Evolutionary conservation across 2,329 filamentous ascomycete species (phyloP), one percentile per base, ranked within the genome.

Genomic region (Cadophora gregata): DNA sequence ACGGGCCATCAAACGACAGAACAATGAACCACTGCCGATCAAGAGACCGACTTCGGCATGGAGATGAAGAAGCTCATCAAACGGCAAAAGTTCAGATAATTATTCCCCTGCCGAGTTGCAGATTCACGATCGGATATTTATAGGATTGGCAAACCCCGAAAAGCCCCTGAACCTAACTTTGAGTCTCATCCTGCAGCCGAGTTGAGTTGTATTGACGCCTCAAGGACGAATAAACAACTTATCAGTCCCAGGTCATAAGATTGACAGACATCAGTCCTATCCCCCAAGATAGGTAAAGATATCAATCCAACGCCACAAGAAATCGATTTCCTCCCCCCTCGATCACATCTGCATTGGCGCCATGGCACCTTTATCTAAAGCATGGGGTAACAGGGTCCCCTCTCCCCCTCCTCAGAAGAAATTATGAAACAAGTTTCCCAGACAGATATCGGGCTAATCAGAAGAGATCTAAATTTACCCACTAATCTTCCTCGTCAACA

Each of bases 381-480:
- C 68, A 65, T 70, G 68, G 66, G 64, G 66, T 68, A 70, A 65
- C 68, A 65, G 59, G 50, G 50, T 53, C 7, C 50, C 25, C 12
- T 31, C 42, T 10, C 42, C 21, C 42, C 42, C 19, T 4, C 5
- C 42, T 38, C 19, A 47, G 21, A 47, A 47, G 42, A 21, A 47
- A 47, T 59, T 21, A 48, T 60, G 67, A 69, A 69, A 69, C 67
- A 65, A 65, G 64, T 67, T 69, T 69, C 64, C 59, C 51, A 59
- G 31, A 62, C 59, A 58, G 27, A 53, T 14, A 38, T 14, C 55
- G 33, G 31, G 55, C 55, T 58, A 58, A 38, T 58, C 21, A 19
- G n/a, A 31, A 16, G n/a, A 14, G 9, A 21, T 58, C 33, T 58
- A 58, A 58, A 25, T 58, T 38, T 58, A 58, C 31, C 12, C 19